A percentile compares a stretch with the other conserved stretches of the same genome.
phyloP scores from a whole-genome alignment of 495 filamentous ascomycete genomes.

The Paragyromitra xinjiangensis region DNA sequence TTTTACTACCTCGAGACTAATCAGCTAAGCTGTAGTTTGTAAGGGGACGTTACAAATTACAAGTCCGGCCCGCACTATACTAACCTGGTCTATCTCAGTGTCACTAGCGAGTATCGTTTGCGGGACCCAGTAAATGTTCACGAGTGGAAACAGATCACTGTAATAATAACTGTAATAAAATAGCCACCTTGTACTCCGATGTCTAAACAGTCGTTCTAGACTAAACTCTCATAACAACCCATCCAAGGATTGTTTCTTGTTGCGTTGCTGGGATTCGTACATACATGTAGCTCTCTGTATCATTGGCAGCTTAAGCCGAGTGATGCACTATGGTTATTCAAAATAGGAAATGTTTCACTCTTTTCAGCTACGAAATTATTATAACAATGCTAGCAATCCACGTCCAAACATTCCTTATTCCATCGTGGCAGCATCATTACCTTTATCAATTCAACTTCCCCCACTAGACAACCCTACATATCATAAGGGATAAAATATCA shows the following conservation, averaged over 20 bases:
- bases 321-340: neutral
- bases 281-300: neutral
- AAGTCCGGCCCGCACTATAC: neutral
- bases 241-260: no score
- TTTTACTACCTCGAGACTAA: neutral
- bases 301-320: neutral
- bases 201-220: no score
- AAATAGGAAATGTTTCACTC: neutral
- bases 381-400: neutral
- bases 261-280: neutral
- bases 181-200: neutral
- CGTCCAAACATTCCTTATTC: neutral
- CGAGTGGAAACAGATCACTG: neutral
- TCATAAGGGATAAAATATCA: slow-evolving; percentile 38
- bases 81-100: neutral
- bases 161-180: neutral
- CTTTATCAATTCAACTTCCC: slow-evolving; percentile 8
- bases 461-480: neutral
- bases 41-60: slow-evolving; percentile 1
- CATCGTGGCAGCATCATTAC: neutral
- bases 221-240: no score
- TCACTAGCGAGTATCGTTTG: neutral
- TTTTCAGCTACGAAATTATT: neutral
- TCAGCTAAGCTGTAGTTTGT: neutral
- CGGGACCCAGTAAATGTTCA: neutral